Percentiles rank a stretch among this genome's conserved stretches.
These are phyloP conservation scores for Aspergillus brunneoviolaceus DNA, from an alignment of 2,329 filamentous ascomycete genomes.

Conservation along the genomic window DNA sequence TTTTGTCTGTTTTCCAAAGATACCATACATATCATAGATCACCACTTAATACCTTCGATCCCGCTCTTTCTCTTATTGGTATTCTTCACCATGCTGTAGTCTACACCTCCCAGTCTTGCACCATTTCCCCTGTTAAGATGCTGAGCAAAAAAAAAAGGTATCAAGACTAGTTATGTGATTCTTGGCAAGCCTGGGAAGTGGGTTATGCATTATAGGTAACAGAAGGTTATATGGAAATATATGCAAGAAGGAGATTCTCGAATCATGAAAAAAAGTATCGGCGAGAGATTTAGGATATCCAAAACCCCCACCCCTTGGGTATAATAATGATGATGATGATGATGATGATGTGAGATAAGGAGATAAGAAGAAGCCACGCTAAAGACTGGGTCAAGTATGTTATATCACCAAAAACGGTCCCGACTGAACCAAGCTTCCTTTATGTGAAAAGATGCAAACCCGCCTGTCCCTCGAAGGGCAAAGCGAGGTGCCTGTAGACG, in stretches of 20 bases:
- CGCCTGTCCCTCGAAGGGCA: not conserved
- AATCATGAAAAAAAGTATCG: too few relatives aligned
- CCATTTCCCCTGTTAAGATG: too few relatives aligned
- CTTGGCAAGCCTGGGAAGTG: too few relatives aligned
- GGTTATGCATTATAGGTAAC: too few relatives aligned
- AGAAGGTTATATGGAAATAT: too few relatives aligned
- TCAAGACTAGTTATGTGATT: too few relatives aligned
- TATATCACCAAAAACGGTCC: not conserved
- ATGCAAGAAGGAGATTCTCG: too few relatives aligned
- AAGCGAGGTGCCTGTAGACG: not conserved
- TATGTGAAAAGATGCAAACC: not conserved
- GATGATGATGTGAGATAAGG: not conserved
- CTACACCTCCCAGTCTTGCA: too few relatives aligned
- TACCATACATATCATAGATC: slow-evolving; percentile 19
- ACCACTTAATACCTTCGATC: not conserved
- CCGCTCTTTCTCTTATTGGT: slow-evolving; percentile 5
- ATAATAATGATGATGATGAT: not conserved
- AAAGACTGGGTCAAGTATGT: not conserved
- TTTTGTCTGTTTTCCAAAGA: not conserved
- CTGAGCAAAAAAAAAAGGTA: too few relatives aligned
- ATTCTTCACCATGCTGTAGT: not conserved
- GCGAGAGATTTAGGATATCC: too few relatives aligned
- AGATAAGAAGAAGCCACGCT: too few relatives aligned
- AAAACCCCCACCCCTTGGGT: not conserved
- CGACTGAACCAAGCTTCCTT: not conserved